These are phyloP conservation scores for Crithidia fasciculata DNA, from an alignment of 208 protist genomes.

Conservation along the genomic window DNA sequence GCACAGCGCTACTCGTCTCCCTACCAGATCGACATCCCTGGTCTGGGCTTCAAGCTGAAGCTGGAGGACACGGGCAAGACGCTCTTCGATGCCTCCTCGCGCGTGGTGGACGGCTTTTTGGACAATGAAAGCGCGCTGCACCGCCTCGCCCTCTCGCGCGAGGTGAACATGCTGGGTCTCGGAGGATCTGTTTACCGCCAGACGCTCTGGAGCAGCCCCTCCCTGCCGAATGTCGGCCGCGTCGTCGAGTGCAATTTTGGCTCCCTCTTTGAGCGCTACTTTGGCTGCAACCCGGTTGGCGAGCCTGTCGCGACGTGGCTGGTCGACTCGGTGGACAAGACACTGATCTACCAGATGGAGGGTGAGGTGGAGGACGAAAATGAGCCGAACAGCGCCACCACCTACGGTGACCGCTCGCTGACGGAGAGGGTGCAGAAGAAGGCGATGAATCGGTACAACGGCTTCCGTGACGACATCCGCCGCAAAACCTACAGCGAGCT, in stretches of 20 bases:
- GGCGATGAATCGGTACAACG: constrained; percentile 91
- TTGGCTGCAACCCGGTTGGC: constrained; percentile 63
- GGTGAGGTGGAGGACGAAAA: constrained; percentile 91
- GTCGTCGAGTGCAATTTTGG: constrained; percentile 58
- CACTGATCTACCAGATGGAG: constrained; percentile 85
- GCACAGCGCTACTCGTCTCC: constrained; percentile 53
- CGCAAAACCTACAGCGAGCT: constrained; percentile 85
- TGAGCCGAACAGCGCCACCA: constrained; percentile 88
- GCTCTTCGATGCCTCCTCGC: constrained; percentile 54
- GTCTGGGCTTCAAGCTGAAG: constrained; percentile 55
- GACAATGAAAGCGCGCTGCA: constrained; percentile 88
- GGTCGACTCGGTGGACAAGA: constrained; percentile 71
- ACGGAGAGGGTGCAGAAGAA: constrained; percentile 89
- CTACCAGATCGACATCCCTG: constrained; percentile 63
- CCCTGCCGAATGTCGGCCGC: constrained; percentile 65
- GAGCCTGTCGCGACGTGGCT: constrained; percentile 81
- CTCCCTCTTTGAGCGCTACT: constrained; percentile 67
- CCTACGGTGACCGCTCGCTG: constrained; percentile 78
- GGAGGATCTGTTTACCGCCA: constrained; percentile 85
- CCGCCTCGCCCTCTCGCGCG: constrained; percentile 67
- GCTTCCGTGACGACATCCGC: constrained; percentile 83
- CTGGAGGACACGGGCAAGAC: constrained; percentile 69
- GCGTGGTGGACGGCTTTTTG: constrained; percentile 76
- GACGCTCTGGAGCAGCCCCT: constrained; percentile 76
- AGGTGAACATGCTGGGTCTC: constrained; percentile 87